These are phyloP conservation scores for Wallacemonas sp. DNA, from an alignment of 208 protist genomes.

Conservation along the genomic window DNA sequence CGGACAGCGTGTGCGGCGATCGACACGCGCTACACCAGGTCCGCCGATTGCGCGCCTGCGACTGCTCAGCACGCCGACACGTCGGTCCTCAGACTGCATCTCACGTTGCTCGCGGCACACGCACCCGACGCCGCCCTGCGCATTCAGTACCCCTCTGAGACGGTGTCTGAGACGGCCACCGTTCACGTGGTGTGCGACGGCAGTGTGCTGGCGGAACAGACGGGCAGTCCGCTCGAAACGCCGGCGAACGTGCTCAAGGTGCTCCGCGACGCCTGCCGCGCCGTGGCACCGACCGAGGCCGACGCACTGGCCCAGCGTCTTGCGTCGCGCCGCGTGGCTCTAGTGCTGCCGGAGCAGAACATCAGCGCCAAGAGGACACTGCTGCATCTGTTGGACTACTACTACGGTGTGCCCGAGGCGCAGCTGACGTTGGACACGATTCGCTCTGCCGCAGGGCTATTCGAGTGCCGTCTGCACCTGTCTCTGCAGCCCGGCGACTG, in stretches of 20 bases:
- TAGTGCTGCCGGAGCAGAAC: slow-evolving; percentile 47
- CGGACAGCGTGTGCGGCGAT: slow-evolving; percentile 48
- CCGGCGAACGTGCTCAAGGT: not conserved
- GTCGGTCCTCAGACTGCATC: not conserved
- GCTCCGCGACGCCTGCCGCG: not conserved
- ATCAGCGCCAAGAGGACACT: slow-evolving; percentile 55
- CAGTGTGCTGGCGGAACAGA: not conserved
- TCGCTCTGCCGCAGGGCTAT: slow-evolving; percentile 1
- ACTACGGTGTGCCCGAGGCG: slow-evolving; percentile 54
- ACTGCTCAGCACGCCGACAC: not conserved
- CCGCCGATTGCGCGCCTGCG: slow-evolving; percentile 6
- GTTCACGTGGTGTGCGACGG: not conserved
- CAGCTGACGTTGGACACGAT: slow-evolving; percentile 30
- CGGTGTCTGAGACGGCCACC: not conserved
- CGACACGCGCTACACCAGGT: slow-evolving; percentile 1
- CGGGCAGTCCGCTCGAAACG: not conserved
- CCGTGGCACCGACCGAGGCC: not conserved
- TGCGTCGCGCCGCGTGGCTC: slow-evolving; percentile 35
- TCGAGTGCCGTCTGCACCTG: not conserved
- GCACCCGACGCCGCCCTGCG: not conserved
- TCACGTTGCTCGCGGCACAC: not conserved
- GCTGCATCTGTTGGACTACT: slow-evolving; percentile 51
- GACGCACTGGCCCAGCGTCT: slow-evolving; percentile 11
- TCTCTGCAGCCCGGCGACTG: not conserved
- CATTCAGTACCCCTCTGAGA: not conserved